Evolutionary conservation across 495 filamentous ascomycete genomes (phyloP), one percentile per base, ranked within the genome.

Genomic region (Penicillium flavigenum): DNA sequence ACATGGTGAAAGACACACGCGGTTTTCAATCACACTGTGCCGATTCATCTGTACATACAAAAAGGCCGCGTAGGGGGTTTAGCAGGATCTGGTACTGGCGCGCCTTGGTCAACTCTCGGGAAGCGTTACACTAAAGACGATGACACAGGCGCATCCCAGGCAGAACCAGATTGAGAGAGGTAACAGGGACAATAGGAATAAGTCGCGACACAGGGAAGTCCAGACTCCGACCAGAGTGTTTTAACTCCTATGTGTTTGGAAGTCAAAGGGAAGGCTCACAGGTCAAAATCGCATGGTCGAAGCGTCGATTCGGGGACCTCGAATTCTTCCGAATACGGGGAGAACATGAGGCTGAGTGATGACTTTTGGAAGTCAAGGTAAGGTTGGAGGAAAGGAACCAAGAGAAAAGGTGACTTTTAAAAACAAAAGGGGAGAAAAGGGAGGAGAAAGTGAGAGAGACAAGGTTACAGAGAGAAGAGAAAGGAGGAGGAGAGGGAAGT

Each of bases 61-160:
- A 67, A 59, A 59, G 50, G 64, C 53, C 65, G 65, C 66, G 68
- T 70, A 66, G 63, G 63, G 42, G 69, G 65, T 67, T 74, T 73
- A 75, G 72, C 69, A 71, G 43, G 69, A 68, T 62, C 71, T 70
- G 73, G 69, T 72, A 70, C 65, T 65, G 63, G 63, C 62, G 66
- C 65, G 62, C 72, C 66, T 68, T 63, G 65, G 64, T 70, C 67
- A 69, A 67, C 61, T 71, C 64, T 65, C 67, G 66, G 69, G 56
- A 70, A 71, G 60, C 54, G 73, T 77, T 76, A 77, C 73, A 76
- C 73, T 68, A 72, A 58, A 71, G 61, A 70, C 67, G 66, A 77
- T 74, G 72, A 76, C 74, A 73, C 74, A 70, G 65, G 72, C 70
- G 70, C 72, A 76, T 74, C 68, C 68, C 65, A 75, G 69, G 68